Evolutionary conservation across 2,329 filamentous ascomycete genomes (phyloP).

Genomic region (Lasiodiplodia sp.): DNA sequence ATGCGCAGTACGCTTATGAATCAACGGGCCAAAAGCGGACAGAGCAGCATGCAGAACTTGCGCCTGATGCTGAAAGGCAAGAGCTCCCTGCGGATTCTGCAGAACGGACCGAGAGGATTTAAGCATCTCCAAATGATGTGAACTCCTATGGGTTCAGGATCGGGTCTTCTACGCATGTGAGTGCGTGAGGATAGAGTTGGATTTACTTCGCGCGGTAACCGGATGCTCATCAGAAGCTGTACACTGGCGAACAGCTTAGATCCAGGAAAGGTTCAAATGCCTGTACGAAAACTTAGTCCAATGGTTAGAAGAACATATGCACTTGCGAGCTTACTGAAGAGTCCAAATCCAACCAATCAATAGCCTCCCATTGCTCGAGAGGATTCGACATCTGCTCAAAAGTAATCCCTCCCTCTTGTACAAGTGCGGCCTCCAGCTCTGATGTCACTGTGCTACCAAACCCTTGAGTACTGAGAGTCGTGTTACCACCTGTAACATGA

Average conservation of each 20-base stretch:
- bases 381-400: constrained; percentile 34
- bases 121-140: too few species aligned
- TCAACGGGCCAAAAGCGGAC: too few species aligned
- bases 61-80: too few species aligned
- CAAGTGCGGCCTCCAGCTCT: not conserved
- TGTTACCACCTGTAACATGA: not conserved
- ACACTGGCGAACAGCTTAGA: not conserved
- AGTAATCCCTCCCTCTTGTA: constrained; percentile 33
- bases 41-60: too few species aligned
- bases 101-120: too few species aligned
- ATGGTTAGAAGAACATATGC: constrained; percentile 32
- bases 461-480: constrained; percentile 34
- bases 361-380: constrained; percentile 43
- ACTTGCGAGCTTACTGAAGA: constrained; percentile 36
- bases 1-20: too few species aligned
- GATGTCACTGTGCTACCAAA: constrained; percentile 34
- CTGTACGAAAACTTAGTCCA: not conserved
- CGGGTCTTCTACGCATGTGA: too few species aligned
- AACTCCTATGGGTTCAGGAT: too few species aligned
- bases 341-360: constrained; percentile 46
- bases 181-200: too few species aligned
- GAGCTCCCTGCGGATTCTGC: too few species aligned
- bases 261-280: constrained; percentile 12
- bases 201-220: too few species aligned
- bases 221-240: not conserved